A percentile compares a stretch with the other conserved stretches of the same genome.
Evolutionary conservation across 805 yeast species (phyloP).

Genomic region (Metschnikowia borealis): DNA sequence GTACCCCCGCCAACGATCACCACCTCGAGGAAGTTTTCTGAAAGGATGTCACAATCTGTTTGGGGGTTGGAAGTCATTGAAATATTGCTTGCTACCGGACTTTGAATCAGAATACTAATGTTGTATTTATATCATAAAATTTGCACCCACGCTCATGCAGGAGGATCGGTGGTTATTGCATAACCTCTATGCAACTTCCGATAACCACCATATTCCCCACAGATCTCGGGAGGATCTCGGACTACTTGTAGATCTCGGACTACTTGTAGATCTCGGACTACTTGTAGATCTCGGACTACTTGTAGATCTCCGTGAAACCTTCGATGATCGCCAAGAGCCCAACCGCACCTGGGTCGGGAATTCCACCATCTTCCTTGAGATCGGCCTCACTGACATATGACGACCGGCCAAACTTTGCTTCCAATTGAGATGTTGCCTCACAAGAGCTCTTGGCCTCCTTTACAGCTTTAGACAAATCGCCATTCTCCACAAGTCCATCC

Average conservation of each 20-base stretch:
- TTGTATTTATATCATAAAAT: background rate
- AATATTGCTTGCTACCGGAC: background rate
- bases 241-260: too few species aligned
- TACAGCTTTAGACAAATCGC: slow-evolving; percentile 57
- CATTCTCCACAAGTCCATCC: slow-evolving; percentile 48
- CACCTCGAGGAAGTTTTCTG: slow-evolving; percentile 29
- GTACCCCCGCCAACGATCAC: slow-evolving; percentile 47
- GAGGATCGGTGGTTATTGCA: background rate
- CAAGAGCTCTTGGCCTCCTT: slow-evolving; percentile 74
- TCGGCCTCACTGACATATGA: slow-evolving; percentile 73
- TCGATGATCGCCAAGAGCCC: slow-evolving; percentile 65
- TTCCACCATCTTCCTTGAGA: slow-evolving; percentile 57
- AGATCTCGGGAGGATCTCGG: background rate
- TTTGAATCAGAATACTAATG: background rate
- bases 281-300: slow-evolving; percentile 7
- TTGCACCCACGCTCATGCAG: slow-evolving; percentile 12
- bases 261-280: too few species aligned
- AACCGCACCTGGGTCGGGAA: slow-evolving; percentile 95
- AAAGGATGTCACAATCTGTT: background rate
- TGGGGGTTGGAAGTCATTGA: background rate
- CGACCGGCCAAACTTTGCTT: slow-evolving; percentile 91
- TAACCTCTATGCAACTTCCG: background rate
- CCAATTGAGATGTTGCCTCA: slow-evolving; percentile 63
- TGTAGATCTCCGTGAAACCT: slow-evolving; percentile 31
- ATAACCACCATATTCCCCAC: background rate